phyloP scores from a whole-genome alignment of 768 basidiomycete species.

The Candolleomyces aberdarensis region DNA sequence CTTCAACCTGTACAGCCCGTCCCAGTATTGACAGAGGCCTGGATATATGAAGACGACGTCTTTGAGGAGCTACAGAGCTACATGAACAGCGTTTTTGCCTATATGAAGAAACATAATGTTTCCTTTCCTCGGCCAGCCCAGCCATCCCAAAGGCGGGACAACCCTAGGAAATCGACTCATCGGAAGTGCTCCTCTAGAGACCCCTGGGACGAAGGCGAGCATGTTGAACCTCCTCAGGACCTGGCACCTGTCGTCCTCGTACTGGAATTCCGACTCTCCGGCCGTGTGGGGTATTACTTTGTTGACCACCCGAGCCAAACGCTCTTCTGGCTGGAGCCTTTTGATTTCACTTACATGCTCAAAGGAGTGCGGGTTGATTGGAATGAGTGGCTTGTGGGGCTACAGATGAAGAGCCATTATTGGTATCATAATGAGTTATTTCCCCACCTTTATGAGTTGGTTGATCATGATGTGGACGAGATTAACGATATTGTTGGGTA shows the following conservation, averaged over 20 bases:
- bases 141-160: conserved; percentile 9
- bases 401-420: conserved; percentile 17
- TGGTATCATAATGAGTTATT: conserved; percentile 30
- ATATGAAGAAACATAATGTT: conserved; percentile 14
- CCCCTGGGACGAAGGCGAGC: not conserved
- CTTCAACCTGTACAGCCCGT: conserved; percentile 7
- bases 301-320: conserved; percentile 39
- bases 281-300: conserved; percentile 43
- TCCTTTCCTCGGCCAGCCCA: not conserved
- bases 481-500: conserved; percentile 28
- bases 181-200: too few species aligned
- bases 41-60: conserved; percentile 16
- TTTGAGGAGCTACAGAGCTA: conserved; percentile 12
- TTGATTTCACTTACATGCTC: conserved; percentile 29
- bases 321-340: conserved; percentile 53
- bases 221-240: not conserved
- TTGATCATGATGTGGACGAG: conserved; percentile 20
- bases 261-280: conserved; percentile 14
- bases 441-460: conserved; percentile 19
- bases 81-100: conserved; percentile 12
- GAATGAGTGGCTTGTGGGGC: conserved; percentile 14
- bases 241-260: conserved; percentile 9
- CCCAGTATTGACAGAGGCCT: conserved; percentile 24
- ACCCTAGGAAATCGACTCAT: not conserved
- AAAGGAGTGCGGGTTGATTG: conserved; percentile 18